Evolutionary conservation across 345 rosid genomes (phyloP).

Genomic region (Hibiscus tridactylites): DNA sequence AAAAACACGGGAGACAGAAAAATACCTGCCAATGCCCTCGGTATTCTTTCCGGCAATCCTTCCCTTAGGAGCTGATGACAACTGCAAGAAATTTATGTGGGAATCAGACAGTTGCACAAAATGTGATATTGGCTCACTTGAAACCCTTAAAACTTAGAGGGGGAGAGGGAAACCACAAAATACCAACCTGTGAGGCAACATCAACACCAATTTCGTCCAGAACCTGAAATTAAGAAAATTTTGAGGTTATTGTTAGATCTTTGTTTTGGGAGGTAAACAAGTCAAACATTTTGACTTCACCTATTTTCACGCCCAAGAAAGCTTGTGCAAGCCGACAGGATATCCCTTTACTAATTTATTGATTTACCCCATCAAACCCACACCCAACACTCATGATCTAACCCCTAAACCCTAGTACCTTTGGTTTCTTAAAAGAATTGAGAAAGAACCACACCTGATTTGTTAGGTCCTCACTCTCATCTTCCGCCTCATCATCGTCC

Average conservation of each 20-base stretch:
- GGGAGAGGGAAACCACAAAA: conserved; percentile 10
- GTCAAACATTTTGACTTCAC: conserved; percentile 4
- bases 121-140: neutral
- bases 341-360: neutral
- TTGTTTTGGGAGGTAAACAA: conserved; percentile 1
- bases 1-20: too few species aligned
- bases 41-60: conserved; percentile 48
- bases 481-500: conserved; percentile 93
- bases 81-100: conserved; percentile 29
- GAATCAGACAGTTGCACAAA: conserved; percentile 10
- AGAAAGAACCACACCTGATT: conserved; percentile 48
- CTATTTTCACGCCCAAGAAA: neutral
- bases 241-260: conserved; percentile 5
- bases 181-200: conserved; percentile 83
- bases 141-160: conserved; percentile 39
- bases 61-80: conserved; percentile 80
- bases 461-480: conserved; percentile 88
- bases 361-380: neutral
- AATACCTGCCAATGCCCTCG: conserved; percentile 61
- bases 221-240: conserved; percentile 39
- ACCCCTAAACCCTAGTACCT: neutral
- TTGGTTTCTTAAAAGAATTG: neutral
- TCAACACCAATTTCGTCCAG: conserved; percentile 95
- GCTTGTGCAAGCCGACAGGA: neutral
- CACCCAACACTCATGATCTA: neutral